Conservation (phyloP, 257 asterid genomes). For the Solanum raphanifolium region DNA sequence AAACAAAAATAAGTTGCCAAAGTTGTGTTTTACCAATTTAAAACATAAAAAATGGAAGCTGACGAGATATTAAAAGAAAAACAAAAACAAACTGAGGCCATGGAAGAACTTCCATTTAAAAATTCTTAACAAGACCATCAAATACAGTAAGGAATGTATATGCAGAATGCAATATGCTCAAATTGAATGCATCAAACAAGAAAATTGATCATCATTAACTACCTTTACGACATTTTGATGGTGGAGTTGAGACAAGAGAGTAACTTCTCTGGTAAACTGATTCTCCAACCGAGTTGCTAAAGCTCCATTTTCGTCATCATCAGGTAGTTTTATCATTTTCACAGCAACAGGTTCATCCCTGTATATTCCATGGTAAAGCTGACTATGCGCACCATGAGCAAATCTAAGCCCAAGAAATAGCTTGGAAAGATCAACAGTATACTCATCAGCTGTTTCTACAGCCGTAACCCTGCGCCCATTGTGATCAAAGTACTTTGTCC, state of each 20-base stretch:
- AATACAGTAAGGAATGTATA: neutral
- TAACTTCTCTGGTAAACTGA: constrained; percentile 27
- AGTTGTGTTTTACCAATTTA: neutral
- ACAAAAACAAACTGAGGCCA: neutral
- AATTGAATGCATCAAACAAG: neutral
- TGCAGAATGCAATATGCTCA: neutral
- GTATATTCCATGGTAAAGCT: constrained; percentile 35
- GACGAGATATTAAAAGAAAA: neutral
- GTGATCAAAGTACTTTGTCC: constrained; percentile 33
- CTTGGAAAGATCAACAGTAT: constrained; percentile 26
- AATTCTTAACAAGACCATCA: neutral
- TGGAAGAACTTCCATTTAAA: neutral
- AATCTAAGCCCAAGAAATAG: constrained; percentile 29
- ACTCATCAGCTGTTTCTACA: constrained; percentile 20
- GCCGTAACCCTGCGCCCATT: constrained; percentile 22
- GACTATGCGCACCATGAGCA: constrained; percentile 43
- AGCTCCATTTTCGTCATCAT: constrained; percentile 25
- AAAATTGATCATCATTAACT: neutral
- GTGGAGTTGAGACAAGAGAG: constrained; percentile 29
- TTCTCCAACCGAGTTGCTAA: constrained; percentile 21
- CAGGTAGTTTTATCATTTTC: constrained; percentile 22
- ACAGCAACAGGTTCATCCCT: constrained; percentile 35
- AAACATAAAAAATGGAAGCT: neutral
- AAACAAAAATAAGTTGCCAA: neutral
- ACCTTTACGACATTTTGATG: constrained; percentile 33